Evolutionary conservation across 1,284 basidiomycete species (phyloP).

Genomic region (Trichosporon asahii): DNA sequence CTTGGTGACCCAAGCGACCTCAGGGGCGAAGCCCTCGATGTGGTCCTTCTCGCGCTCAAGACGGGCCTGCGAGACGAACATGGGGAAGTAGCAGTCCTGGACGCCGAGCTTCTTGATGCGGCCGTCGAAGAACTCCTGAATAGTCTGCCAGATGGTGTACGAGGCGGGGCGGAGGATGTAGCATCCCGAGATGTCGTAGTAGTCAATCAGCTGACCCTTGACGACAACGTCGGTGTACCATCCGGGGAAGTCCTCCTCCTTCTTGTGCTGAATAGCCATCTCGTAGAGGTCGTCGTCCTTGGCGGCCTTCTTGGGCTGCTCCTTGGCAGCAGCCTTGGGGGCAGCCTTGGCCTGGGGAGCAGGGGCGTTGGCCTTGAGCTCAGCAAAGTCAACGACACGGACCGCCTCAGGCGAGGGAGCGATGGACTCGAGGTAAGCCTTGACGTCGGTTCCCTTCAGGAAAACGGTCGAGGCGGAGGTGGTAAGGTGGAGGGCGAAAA

Average conservation of each 20-base stretch:
- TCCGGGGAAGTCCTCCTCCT: slow-evolving; percentile 85
- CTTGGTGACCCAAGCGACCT: slow-evolving; percentile 98
- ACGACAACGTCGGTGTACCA: slow-evolving; percentile 97
- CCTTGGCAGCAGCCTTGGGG: slow-evolving; percentile 15
- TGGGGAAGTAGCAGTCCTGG: slow-evolving; percentile 97
- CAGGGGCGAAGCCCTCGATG: slow-evolving; percentile 99
- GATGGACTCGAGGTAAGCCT: slow-evolving; percentile 67
- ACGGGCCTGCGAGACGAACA: slow-evolving; percentile 92
- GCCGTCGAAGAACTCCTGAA: slow-evolving; percentile 89
- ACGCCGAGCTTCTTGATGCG: slow-evolving; percentile 93
- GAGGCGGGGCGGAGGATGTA: slow-evolving; percentile 99
- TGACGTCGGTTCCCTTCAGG: slow-evolving; percentile 70
- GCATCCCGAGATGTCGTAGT: slow-evolving; percentile 97
- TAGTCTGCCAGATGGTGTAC: slow-evolving; percentile 93
- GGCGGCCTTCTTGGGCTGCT: slow-evolving; percentile 29
- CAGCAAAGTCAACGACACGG: slow-evolving; percentile 65
- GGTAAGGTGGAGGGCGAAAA: slow-evolving; percentile 71
- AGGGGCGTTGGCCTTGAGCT: slow-evolving; percentile 56
- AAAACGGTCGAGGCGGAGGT: slow-evolving; percentile 69
- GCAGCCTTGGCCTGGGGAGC: slow-evolving; percentile 20
- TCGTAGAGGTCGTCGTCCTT: slow-evolving; percentile 80
- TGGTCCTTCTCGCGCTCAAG: slow-evolving; percentile 98
- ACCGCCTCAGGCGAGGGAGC: slow-evolving; percentile 33
- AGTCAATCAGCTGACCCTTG: slow-evolving; percentile 99
- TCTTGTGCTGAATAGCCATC: slow-evolving; percentile 89